Evolutionary conservation across 1,284 basidiomycete species (phyloP).

Genomic region (Heterobasidion occidentale): DNA sequence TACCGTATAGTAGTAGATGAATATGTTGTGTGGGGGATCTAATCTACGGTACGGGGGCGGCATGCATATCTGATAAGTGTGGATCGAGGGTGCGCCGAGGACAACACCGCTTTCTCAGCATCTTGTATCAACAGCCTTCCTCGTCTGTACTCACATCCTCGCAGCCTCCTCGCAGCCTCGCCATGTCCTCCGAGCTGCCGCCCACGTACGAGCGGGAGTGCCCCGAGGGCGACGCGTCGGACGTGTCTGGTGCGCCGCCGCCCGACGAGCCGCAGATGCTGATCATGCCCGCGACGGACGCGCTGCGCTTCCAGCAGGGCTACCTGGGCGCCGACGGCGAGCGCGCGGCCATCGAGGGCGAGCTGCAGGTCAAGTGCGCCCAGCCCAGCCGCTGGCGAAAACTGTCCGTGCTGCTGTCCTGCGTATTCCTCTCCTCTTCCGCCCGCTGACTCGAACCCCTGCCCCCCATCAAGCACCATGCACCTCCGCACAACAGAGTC

Average conservation of each 20-base stretch:
- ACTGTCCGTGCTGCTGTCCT: conserved; percentile 42
- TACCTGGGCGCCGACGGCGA: conserved; percentile 74
- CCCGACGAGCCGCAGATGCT: conserved; percentile 45
- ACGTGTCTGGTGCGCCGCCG: background rate
- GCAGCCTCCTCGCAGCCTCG: conserved; percentile 7
- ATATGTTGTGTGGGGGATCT: background rate
- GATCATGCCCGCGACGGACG: conserved; percentile 56
- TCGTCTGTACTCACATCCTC: background rate
- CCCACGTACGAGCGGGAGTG: conserved; percentile 29
- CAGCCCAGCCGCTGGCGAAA: conserved; percentile 50
- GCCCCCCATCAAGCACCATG: conserved; percentile 43
- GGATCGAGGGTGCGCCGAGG: too few species aligned
- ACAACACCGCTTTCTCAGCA: background rate
- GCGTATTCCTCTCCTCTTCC: conserved; percentile 1
- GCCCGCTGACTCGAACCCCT: conserved; percentile 3
- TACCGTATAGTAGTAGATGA: background rate
- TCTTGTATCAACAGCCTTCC: background rate
- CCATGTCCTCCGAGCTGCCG: conserved; percentile 20
- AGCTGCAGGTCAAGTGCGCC: conserved; percentile 70
- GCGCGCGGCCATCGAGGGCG: conserved; percentile 72
- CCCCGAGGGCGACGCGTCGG: conserved; percentile 11
- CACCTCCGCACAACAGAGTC: conserved; percentile 60
- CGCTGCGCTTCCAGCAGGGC: conserved; percentile 71
- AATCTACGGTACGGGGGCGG: background rate
- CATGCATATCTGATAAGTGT: background rate